Conservation (phyloP, 768 basidiomycete species). For the Hydnomerulius pinastri region DNA sequence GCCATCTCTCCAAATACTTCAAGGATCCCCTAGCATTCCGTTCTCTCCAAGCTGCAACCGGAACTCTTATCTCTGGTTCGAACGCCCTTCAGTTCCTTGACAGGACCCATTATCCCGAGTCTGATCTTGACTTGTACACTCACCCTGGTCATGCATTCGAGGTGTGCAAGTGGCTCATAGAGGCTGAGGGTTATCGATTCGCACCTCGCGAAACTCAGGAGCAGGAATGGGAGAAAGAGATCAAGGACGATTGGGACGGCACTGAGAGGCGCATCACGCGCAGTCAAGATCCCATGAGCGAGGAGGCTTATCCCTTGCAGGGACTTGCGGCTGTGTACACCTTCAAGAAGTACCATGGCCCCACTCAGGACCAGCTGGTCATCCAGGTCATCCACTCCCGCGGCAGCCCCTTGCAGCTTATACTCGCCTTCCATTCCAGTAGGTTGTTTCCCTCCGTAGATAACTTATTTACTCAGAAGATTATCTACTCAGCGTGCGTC, state of each 20-base stretch:
- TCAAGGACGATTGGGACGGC: constrained; percentile 20
- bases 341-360: constrained; percentile 20
- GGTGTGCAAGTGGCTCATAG: constrained; percentile 38
- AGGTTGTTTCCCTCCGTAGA: constrained; percentile 14
- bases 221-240: constrained; percentile 11
- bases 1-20: constrained; percentile 40
- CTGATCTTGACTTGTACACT: constrained; percentile 56
- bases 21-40: constrained; percentile 41
- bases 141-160: constrained; percentile 31
- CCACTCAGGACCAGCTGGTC: constrained; percentile 14
- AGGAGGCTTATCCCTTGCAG: constrained; percentile 7
- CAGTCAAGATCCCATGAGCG: accelerated
- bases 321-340: constrained; percentile 19
- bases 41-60: constrained; percentile 42
- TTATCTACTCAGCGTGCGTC: constrained; percentile 34
- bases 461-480: background rate
- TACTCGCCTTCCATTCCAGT: constrained; percentile 54
- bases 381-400: constrained; percentile 44
- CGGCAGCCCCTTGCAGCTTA: constrained; percentile 35
- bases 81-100: constrained; percentile 55
- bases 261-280: constrained; percentile 1
- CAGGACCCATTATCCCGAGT: constrained; percentile 40
- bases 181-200: constrained; percentile 32
- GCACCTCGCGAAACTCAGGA: constrained; percentile 21
- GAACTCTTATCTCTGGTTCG: constrained; percentile 54